phyloP scores from a whole-genome alignment of 768 basidiomycete genomes.

The Kwoniella dendrophila region DNA sequence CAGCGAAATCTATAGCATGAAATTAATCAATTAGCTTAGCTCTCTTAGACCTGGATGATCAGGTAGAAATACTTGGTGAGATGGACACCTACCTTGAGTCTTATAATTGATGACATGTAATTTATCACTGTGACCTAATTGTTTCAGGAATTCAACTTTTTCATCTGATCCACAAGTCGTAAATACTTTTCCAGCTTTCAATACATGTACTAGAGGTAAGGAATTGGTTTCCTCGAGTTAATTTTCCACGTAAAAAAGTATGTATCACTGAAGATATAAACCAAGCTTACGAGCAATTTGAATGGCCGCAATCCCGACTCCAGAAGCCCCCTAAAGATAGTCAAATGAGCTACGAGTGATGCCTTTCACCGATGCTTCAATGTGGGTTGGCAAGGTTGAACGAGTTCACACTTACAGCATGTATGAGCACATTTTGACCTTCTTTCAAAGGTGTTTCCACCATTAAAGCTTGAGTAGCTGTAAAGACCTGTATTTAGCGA shows the following conservation, averaged over 20 bases:
- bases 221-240: not conserved
- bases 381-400: not conserved
- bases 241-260: not conserved
- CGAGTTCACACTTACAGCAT: constrained; percentile 63
- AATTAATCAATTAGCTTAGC: not conserved
- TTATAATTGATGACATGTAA: constrained; percentile 78
- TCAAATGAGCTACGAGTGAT: too few species aligned
- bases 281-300: constrained; percentile 69
- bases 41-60: too few species aligned
- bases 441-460: constrained; percentile 69
- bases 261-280: not conserved
- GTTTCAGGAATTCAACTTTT: constrained; percentile 71
- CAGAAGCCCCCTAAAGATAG: constrained; percentile 65
- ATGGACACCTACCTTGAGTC: constrained; percentile 58
- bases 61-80: too few species aligned
- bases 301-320: constrained; percentile 84
- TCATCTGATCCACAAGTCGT: constrained; percentile 83
- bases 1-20: constrained; percentile 64
- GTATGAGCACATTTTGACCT: constrained; percentile 77
- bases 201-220: constrained; percentile 36
- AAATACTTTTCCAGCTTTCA: constrained; percentile 62
- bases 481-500: not conserved
- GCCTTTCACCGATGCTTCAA: not conserved
- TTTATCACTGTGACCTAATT: constrained; percentile 41
- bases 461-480: constrained; percentile 69